Evolutionary conservation across 2,329 filamentous ascomycete species (phyloP).

Genomic region (Penicillium sumatraense): DNA sequence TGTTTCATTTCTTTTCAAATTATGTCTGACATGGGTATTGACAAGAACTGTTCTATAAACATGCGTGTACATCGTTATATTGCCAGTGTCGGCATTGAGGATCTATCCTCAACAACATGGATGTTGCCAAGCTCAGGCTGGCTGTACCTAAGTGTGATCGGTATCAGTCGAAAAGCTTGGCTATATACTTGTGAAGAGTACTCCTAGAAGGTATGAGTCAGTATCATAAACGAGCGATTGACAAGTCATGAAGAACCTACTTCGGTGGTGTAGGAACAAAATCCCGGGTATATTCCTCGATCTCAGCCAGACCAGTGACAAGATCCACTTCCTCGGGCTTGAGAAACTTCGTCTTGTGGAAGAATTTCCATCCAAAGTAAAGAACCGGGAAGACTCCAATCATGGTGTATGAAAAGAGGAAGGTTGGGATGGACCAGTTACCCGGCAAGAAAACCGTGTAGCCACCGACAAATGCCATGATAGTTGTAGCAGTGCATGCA

Average conservation of each 20-base stretch:
- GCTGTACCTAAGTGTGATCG: neutral
- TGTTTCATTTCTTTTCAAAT: no score
- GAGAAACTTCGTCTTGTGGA: slow-evolving; percentile 63
- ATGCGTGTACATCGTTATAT: no score
- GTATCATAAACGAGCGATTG: neutral
- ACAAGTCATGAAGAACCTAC: slow-evolving; percentile 42
- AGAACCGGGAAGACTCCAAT: slow-evolving; percentile 69
- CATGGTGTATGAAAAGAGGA: slow-evolving; percentile 71
- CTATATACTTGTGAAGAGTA: slow-evolving; percentile 23
- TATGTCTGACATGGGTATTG: no score
- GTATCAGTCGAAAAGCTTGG: slow-evolving; percentile 25
- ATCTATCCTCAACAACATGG: neutral
- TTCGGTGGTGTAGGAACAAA: slow-evolving; percentile 60
- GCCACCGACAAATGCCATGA: slow-evolving; percentile 73
- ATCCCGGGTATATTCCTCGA: slow-evolving; percentile 69
- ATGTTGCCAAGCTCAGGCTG: neutral
- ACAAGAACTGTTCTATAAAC: no score
- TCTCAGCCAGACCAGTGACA: slow-evolving; percentile 63
- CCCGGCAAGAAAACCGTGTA: slow-evolving; percentile 72
- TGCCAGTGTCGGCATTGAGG: no score
- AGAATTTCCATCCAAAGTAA: slow-evolving; percentile 69
- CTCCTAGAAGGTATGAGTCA: slow-evolving; percentile 28
- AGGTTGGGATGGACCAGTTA: slow-evolving; percentile 67
- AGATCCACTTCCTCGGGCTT: slow-evolving; percentile 64
- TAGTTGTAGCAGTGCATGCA: slow-evolving; percentile 62